Evolutionary conservation across 2,329 filamentous ascomycete species (phyloP).

Genomic region (Hirsutella rhossiliensis): DNA sequence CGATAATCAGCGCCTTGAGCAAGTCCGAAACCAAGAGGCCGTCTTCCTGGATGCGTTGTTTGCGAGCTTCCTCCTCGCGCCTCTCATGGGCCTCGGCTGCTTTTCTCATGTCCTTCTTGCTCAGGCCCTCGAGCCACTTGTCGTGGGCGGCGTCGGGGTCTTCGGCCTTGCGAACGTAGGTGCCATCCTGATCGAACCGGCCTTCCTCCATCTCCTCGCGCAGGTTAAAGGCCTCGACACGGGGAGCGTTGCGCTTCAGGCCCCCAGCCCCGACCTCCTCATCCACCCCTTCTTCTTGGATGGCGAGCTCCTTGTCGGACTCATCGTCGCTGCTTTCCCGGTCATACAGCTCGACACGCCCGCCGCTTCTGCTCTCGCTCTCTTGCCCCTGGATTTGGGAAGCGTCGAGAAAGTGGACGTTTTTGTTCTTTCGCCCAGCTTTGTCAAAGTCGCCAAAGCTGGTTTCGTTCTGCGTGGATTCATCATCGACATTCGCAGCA

Average conservation of each 20-base stretch:
- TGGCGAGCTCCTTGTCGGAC: slow-evolving; percentile 58
- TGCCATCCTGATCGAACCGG: slow-evolving; percentile 79
- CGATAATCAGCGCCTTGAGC: slow-evolving; percentile 57
- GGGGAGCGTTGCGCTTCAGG: slow-evolving; percentile 85
- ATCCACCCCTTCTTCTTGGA: slow-evolving; percentile 65
- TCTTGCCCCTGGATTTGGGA: slow-evolving; percentile 70
- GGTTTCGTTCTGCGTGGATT: slow-evolving; percentile 22
- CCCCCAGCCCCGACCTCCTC: slow-evolving; percentile 83
- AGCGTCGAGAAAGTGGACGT: slow-evolving; percentile 47
- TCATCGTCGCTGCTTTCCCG: slow-evolving; percentile 49
- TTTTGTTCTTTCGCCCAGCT: slow-evolving; percentile 47
- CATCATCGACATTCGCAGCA: slow-evolving; percentile 47
- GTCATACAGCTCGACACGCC: slow-evolving; percentile 51
- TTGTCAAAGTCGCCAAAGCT: slow-evolving; percentile 14
- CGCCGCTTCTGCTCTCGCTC: slow-evolving; percentile 58
- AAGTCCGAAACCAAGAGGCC: slow-evolving; percentile 61
- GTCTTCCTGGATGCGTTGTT: slow-evolving; percentile 64
- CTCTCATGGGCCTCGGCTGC: slow-evolving; percentile 81
- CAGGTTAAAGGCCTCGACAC: slow-evolving; percentile 95
- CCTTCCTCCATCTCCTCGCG: slow-evolving; percentile 83
- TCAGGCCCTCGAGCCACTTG: slow-evolving; percentile 81
- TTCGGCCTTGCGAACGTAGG: slow-evolving; percentile 77
- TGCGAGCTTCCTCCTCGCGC: slow-evolving; percentile 63
- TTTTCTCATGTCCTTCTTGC: slow-evolving; percentile 84
- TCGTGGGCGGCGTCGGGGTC: slow-evolving; percentile 90